Evolutionary conservation across 2,329 filamentous ascomycete species (phyloP).

Genomic region (Pestalotiopsis sp.): DNA sequence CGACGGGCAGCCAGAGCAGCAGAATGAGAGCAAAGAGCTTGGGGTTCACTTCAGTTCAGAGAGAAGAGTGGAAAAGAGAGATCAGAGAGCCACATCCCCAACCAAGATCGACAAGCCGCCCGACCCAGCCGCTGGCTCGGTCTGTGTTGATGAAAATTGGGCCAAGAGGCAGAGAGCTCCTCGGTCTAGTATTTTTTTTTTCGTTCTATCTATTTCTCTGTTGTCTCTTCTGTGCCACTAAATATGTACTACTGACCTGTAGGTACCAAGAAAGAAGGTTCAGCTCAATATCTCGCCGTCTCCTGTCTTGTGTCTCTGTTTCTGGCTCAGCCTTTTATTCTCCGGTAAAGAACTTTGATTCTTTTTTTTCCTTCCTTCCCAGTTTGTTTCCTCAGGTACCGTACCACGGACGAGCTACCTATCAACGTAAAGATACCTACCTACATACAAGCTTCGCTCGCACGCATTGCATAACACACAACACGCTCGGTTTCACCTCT

Average conservation of each 20-base stretch:
- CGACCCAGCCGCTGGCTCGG: not conserved
- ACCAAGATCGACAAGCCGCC: not conserved
- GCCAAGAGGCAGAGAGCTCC: not conserved
- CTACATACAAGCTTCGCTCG: not conserved
- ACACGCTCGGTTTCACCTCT: not conserved
- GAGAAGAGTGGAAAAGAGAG: not conserved
- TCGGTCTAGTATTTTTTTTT: not conserved
- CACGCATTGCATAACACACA: not conserved
- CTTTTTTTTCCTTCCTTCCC: not conserved
- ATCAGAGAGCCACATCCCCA: not conserved
- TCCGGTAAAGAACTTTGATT: not conserved
- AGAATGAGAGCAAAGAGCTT: not conserved
- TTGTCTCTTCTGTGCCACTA: not conserved
- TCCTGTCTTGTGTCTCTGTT: not conserved
- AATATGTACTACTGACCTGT: not conserved
- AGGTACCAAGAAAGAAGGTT: not conserved
- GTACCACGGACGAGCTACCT: not conserved
- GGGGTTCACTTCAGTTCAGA: not conserved
- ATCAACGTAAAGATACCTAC: not conserved
- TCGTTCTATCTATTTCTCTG: not conserved
- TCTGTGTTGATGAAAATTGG: not conserved
- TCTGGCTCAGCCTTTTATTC: not conserved
- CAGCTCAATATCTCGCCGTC: not conserved
- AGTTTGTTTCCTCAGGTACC: not conserved
- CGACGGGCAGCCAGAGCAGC: not conserved